A percentile compares a stretch with the other conserved stretches of the same genome.
phyloP scores from a whole-genome alignment of 768 basidiomycete genomes.

The Trichaptum fuscoviolaceum region DNA sequence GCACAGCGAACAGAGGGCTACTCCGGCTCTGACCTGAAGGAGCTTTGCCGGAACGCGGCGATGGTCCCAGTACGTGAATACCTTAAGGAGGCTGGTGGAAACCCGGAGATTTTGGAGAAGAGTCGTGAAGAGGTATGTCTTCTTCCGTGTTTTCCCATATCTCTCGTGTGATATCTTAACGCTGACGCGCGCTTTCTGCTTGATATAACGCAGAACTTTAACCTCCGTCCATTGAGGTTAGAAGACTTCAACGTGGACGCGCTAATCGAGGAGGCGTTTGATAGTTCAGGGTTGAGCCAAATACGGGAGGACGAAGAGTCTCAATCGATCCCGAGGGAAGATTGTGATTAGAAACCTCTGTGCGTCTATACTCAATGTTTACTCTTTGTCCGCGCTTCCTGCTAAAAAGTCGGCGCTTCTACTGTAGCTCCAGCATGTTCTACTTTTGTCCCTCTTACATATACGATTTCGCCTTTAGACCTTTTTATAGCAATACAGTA shows the following conservation, averaged over 20 bases:
- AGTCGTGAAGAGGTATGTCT: slow-evolving; percentile 40
- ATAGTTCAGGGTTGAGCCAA: background rate
- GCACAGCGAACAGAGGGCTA: slow-evolving; percentile 66
- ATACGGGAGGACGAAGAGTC: background rate
- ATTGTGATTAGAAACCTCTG: background rate
- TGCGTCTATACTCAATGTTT: background rate
- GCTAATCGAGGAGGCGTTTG: background rate
- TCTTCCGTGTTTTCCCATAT: background rate
- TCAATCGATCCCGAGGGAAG: background rate
- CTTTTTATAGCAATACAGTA: background rate
- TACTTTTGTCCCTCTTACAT: no score
- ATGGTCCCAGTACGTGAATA: slow-evolving; percentile 90
- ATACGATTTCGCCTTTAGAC: background rate
- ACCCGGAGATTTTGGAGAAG: slow-evolving; percentile 44
- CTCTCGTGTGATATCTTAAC: background rate
- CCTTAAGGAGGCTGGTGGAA: slow-evolving; percentile 48
- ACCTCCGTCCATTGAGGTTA: slow-evolving; percentile 64
- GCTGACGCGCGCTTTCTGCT: background rate
- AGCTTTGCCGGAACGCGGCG: slow-evolving; percentile 89
- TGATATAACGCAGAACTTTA: slow-evolving; percentile 56
- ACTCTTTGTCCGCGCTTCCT: background rate
- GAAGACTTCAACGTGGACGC: slow-evolving; percentile 58
- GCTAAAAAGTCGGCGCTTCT: no score
- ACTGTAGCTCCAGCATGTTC: no score
- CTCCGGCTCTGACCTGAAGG: slow-evolving; percentile 88